These are phyloP conservation scores for Cladosporium sp. DNA, from an alignment of 2,329 filamentous ascomycete species.

Conservation along the genomic window DNA sequence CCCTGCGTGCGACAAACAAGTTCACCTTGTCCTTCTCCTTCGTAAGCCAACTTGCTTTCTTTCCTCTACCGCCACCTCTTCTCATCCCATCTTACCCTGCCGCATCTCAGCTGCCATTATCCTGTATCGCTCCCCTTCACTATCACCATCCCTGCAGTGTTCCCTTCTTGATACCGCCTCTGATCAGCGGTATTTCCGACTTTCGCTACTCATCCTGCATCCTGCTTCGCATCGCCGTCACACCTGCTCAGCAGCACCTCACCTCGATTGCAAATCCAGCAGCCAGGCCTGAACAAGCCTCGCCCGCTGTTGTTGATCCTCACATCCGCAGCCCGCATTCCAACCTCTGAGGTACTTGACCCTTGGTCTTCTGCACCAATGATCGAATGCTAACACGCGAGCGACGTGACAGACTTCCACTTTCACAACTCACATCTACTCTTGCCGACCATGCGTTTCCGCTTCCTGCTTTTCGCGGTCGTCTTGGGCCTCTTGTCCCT, in stretches of 20 bases:
- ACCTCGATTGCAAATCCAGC: too few relatives aligned
- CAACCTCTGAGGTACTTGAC: neutral
- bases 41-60: neutral
- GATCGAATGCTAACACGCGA: neutral
- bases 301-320: neutral
- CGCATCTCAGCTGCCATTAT: neutral
- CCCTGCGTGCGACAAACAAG: too few relatives aligned
- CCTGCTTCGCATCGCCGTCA: too few relatives aligned
- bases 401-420: neutral
- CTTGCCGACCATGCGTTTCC: neutral
- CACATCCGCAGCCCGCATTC: neutral
- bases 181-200: too few relatives aligned
- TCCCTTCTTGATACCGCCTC: neutral
- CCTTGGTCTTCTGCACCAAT: too few relatives aligned
- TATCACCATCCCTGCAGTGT: neutral
- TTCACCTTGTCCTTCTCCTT: neutral
- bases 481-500: slow-evolving; percentile 1
- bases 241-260: neutral
- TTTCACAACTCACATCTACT: neutral
- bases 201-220: too few relatives aligned
- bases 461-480: neutral
- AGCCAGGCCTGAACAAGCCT: neutral
- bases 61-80: neutral
- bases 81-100: neutral
- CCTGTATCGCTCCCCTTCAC: neutral